A percentile compares a stretch with the other conserved stretches of the same genome.
Evolutionary conservation across 495 filamentous ascomycete genomes (phyloP).

Genomic region (Lasiosphaeria miniovina): DNA sequence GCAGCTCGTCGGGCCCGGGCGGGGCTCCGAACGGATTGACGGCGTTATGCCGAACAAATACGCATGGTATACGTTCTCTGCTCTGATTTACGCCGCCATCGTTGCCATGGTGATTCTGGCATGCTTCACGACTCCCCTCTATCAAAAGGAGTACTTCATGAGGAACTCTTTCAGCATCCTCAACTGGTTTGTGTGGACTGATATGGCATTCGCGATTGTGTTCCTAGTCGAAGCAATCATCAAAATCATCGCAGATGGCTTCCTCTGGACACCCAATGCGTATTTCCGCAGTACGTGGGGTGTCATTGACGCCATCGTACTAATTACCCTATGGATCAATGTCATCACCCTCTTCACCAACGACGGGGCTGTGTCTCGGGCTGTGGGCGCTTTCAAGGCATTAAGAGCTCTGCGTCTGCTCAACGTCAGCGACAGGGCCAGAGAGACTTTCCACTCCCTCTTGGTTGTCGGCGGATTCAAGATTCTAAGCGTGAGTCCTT

Average conservation of each 20-base stretch:
- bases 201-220: constrained; percentile 82
- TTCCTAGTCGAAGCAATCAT: constrained; percentile 87
- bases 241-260: constrained; percentile 93
- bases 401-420: constrained; percentile 88
- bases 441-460: constrained; percentile 94
- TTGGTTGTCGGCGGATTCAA: constrained; percentile 92
- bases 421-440: constrained; percentile 93
- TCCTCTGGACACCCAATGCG: constrained; percentile 96
- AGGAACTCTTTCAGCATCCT: constrained; percentile 45
- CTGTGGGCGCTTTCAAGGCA: constrained; percentile 96
- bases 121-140: constrained; percentile 90
- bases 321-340: constrained; percentile 94
- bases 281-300: constrained; percentile 97
- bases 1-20: constrained; percentile 85
- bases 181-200: constrained; percentile 86
- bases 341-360: constrained; percentile 76
- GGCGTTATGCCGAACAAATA: constrained; percentile 82
- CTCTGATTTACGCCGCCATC: constrained; percentile 89
- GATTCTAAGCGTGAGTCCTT: constrained; percentile 53
- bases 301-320: constrained; percentile 88
- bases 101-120: constrained; percentile 96
- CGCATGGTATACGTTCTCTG: constrained; percentile 90
- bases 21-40: constrained; percentile 79
- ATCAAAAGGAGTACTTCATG: constrained; percentile 79
- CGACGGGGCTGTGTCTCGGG: constrained; percentile 77